Base-by-base conservation (phyloP, 108 stramenopile genomes). In the Cyclotella baltica region DNA sequence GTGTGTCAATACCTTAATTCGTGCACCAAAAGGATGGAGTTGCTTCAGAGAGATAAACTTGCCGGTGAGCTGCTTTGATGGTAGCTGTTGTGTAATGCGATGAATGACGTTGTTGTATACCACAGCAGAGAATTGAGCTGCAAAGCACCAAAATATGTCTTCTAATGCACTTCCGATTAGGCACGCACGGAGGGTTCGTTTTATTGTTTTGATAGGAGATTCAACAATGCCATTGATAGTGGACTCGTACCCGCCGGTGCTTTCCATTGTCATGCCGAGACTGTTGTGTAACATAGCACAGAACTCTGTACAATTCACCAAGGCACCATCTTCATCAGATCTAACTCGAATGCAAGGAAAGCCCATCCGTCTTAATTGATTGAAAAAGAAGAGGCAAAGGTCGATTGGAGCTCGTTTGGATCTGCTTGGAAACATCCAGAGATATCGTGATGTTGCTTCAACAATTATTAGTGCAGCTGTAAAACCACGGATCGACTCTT, bases 401-500 rank as follows among this genome's bases (percentile, higher is more conserved):
- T 69, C 48, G 25, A 69, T 25, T 6, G 67, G 50, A 51, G 67
- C 27, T 4, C 50, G 29, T 37, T 55, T 69, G 67, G 9, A 23
- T 10, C 50, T 38, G 29, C 18, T 29, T 20, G 67, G 67, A 29
- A 69, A 69, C 9, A 25, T 10, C 50, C 27, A 69, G 11, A 29
- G 18, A 10, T 35, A 15, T 4, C 67, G 23, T 16, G 67, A 31
- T 29, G 67, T 69, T 29, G 31, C 4, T 20, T 52, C 47, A 13
- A 55, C 52, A n/a, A 50, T 52, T 4, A 43, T 13, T 11, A 69
- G 50, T 55, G 67, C 67, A 29, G 67, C 13, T 52, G 50, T 69
- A 25, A 69, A 69, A 16, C 48, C 48, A 15, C 67, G 50, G 3
- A 16, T 34, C 8, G 67, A 69, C 8, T 4, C 10, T 29, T 31